These are phyloP conservation scores for Geranium incanum DNA, from an alignment of 441 rosid genomes.

Conservation along the genomic window DNA sequence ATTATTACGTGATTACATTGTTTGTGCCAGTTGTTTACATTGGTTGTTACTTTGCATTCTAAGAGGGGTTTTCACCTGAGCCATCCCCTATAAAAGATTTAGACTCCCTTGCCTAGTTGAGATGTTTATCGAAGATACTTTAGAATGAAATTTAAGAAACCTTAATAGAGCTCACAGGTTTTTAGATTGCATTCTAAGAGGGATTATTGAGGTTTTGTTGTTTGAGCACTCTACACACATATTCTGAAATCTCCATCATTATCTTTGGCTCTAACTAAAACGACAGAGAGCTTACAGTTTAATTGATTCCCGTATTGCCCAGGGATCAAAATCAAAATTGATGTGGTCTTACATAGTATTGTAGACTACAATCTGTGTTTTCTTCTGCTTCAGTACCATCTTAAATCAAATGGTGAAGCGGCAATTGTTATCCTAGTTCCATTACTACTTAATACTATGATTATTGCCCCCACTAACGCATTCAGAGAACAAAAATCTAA, in stretches of 20 bases:
- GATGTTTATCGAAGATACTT: not conserved
- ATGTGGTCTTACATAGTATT: not conserved
- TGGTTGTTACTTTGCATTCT: too few relatives aligned
- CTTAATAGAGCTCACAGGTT: not conserved
- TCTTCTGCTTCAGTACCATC: not conserved
- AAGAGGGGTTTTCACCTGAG: too few relatives aligned
- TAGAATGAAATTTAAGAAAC: not conserved
- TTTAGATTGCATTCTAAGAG: not conserved
- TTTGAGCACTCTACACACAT: not conserved
- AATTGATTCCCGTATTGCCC: not conserved
- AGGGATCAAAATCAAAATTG: not conserved
- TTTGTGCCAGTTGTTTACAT: too few relatives aligned
- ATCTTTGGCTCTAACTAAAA: not conserved
- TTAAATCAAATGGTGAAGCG: not conserved
- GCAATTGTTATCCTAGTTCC: not conserved
- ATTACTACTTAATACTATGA: not conserved
- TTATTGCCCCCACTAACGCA: not conserved
- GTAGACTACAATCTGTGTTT: not conserved
- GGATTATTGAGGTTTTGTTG: not conserved
- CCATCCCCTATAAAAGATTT: not conserved
- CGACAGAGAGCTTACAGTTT: not conserved
- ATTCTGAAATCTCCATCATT: not conserved
- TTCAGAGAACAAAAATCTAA: not conserved
- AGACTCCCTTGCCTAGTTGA: not conserved
- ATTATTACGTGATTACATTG: too few relatives aligned